Conservation (phyloP, 2,329 filamentous ascomycete species). For the Taxawa tesnikishii region DNA sequence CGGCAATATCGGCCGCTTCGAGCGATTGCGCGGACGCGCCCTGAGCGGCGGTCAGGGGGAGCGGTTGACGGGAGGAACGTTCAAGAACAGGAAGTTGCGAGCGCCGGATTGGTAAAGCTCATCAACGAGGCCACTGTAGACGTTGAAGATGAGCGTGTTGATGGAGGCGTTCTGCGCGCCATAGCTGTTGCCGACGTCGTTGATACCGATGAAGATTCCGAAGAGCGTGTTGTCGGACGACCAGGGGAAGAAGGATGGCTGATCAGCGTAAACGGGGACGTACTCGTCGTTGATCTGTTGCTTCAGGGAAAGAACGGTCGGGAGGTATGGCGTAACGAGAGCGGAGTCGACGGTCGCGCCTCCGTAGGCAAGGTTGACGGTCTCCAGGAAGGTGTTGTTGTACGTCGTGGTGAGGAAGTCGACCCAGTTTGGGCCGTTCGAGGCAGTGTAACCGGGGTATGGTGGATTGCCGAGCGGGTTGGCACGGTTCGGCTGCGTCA, state of each 20-base stretch:
- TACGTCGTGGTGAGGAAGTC: conserved; percentile 35
- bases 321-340: conserved; percentile 38
- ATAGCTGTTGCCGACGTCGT: conserved; percentile 42
- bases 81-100: conserved; percentile 37
- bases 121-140: conserved; percentile 24
- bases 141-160: conserved; percentile 22
- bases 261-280: conserved; percentile 27
- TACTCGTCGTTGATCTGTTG: conserved; percentile 37
- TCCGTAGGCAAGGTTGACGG: conserved; percentile 40
- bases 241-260: conserved; percentile 28
- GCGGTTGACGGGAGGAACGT: conserved; percentile 37
- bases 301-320: conserved; percentile 37
- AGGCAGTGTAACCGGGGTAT: conserved; percentile 27
- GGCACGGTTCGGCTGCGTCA: conserved; percentile 36
- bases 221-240: conserved; percentile 32
- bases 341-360: conserved; percentile 30
- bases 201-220: conserved; percentile 43
- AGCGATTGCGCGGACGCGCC: conserved; percentile 18
- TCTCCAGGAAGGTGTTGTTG: conserved; percentile 32
- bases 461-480: conserved; percentile 52
- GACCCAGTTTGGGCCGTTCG: conserved; percentile 43
- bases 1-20: conserved; percentile 29
- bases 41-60: conserved; percentile 33
- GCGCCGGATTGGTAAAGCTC: conserved; percentile 33
- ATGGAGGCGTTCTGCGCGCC: conserved; percentile 22